Base-by-base conservation (phyloP, 2,329 filamentous ascomycete genomes). In the Colletotrichum phormii region DNA sequence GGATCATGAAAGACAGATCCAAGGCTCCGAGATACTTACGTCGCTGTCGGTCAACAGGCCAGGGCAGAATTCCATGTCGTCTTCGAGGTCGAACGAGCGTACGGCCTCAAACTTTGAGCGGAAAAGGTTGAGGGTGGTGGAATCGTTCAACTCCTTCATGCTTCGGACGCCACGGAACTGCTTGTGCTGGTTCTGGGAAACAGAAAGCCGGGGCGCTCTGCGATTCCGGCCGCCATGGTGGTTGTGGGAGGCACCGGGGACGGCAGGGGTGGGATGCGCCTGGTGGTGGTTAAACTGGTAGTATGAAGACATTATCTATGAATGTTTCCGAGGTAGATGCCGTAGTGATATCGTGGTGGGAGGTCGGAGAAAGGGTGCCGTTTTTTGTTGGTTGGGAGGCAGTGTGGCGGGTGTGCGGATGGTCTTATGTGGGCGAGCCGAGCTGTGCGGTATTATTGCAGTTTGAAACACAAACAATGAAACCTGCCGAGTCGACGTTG, bases 61-160 rank as follows among this genome's bases (percentile, higher is more conserved):
- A 75, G 96, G 96, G 85, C 95, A 98, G 84, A 98, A 98, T 83
- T 98, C 93, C 85, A 98, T 89, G 82, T 98, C 96, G 81, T 98
- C 96, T 80, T 98, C 96, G 75, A 98, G 89, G 78, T 98, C 96
- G 80, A 98, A 98, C 11, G 95, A 98, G 72, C 95, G 91, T 72
- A 94, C 95, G 75, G 95, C 94, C 85, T 98, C 95, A 78, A 97
- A 97, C 80, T 95, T 92, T 77, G 91, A 91, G 77, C 96, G 93
- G 86, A 97, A 98, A 75, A 92, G 91, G 74, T 89, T 89, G 73
- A 97, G 87, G 63, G 92, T 90, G 24, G 91, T 91, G n/a, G 92
- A 89, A 83, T 97, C 95, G 78, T 91, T 91, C 75, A 95, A 86
- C 82, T 98, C 95, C 84, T 97, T 95, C 85, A 96, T 94, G 79